A percentile compares a stretch with the other conserved stretches of the same genome.
Conservation (phyloP, 768 basidiomycete species). For the Boletus subparvulus region DNA sequence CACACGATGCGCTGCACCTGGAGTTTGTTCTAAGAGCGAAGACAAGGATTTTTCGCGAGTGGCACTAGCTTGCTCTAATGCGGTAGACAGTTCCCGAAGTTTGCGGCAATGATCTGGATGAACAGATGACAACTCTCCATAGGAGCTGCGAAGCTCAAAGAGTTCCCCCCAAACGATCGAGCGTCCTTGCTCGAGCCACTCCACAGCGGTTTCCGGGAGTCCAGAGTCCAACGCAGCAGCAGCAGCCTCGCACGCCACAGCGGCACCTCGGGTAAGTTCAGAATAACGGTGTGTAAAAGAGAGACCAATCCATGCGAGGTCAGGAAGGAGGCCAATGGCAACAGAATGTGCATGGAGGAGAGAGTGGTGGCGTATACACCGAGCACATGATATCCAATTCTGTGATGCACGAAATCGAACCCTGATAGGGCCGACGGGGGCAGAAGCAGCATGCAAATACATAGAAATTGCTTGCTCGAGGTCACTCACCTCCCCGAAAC, state of each 20-base stretch:
- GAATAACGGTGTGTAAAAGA: constrained; percentile 16
- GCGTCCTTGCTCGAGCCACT: constrained; percentile 19
- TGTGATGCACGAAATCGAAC: constrained; percentile 5
- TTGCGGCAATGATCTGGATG: no score
- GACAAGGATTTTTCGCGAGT: no score
- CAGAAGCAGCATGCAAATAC: constrained; percentile 2
- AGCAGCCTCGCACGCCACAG: constrained; percentile 21
- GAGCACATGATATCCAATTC: constrained; percentile 7
- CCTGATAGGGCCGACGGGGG: background rate
- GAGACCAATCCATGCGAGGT: no score
- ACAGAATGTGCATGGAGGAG: constrained; percentile 18
- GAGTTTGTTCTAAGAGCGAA: no score
- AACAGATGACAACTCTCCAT: no score
- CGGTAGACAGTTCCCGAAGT: no score
- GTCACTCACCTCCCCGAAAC: no score
- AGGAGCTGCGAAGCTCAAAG: constrained; percentile 14
- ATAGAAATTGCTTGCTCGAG: background rate
- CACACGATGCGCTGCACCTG: no score
- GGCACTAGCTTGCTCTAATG: no score
- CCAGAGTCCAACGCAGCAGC: constrained; percentile 18
- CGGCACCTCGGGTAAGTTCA: constrained; percentile 8
- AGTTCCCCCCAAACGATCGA: constrained; percentile 19
- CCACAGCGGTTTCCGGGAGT: constrained; percentile 3
- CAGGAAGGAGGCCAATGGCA: constrained; percentile 21
- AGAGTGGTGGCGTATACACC: background rate